Base-by-base conservation (phyloP, 2,329 filamentous ascomycete species). In the Reticulascus tulasneorum region DNA sequence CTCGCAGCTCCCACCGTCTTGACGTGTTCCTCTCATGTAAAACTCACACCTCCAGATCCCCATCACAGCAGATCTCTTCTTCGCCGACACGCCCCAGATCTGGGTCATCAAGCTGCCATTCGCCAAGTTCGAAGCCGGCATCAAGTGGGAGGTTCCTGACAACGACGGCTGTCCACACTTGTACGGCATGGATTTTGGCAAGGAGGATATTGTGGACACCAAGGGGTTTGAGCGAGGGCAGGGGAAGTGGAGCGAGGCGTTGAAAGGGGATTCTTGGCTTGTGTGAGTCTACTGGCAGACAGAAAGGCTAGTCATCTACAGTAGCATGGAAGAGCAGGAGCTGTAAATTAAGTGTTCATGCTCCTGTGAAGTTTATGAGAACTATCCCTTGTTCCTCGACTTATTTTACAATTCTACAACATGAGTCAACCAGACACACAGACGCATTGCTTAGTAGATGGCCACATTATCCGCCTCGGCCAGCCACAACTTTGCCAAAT, bases 401-500 rank as follows among this genome's bases (percentile, higher is more conserved):
- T n/a, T n/a, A n/a, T n/a, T n/a, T n/a, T n/a, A n/a, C n/a, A n/a
- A n/a, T n/a, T n/a, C n/a, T n/a, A n/a, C n/a, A n/a, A n/a, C n/a
- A n/a, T n/a, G n/a, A n/a, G n/a, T n/a, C n/a, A n/a, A n/a, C n/a
- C n/a, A n/a, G n/a, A n/a, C n/a, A n/a, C n/a, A n/a, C n/a, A n/a
- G n/a, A n/a, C n/a, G n/a, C n/a, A n/a, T n/a, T n/a, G n/a, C 29
- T 46, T 48, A 66, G 47, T 62, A 70, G 45, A 65, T 45, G 25
- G 67, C 67, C 35, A 68, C 62, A 33, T 67, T 70, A 55, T 85
- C 79, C 13, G 79, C 78, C 45, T 84, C 80, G 38, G 75, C 70
- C 22, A 84, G 60, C 82, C 84, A 89, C 35, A 82, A 66, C 51
- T 70, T 74, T 11, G 78, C 83, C 53, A 94, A 63, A 47, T 93